Base-by-base conservation (phyloP, 805 yeast species). In the Cyberlindnera veronae region DNA sequence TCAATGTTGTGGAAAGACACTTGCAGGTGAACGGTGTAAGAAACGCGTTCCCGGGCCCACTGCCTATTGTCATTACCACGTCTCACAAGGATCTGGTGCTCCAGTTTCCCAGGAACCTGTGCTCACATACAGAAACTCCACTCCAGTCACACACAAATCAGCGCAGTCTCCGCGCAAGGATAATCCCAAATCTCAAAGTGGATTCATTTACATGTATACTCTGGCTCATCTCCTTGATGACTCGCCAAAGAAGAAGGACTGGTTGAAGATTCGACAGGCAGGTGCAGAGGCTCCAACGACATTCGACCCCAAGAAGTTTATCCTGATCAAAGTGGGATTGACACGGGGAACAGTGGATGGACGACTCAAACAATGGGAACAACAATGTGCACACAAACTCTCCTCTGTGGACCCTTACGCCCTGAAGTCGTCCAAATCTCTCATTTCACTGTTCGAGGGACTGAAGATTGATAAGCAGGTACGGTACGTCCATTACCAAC, bases 351-450 rank as follows among this genome's bases (percentile, higher is more conserved):
- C 36, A 0, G 61, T 57, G 0, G 5, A 7, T 2, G 42, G 35
- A 4, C 36, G 61, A 22, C 20, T 57, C 11, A 32, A 29, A 9
- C 55, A 57, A 33, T 57, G 61, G 61, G 54, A 55, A 26, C n/a
- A 13, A 1, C 47, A 54, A 30, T 57, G 61, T 28, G 41, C 44
- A 1, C 60, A 55, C 22, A 44, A 42, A 10, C 38, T 57, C 3
- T 12, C 14, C 0, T 20, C 45, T 1, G 27, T 55, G 1, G 44
- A 46, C 15, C 60, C 59, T 12, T 38, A 39, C 17, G 15, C 14
- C 12, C 22, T 39, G 3, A 32, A 24, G 12, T n/a, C 18, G 6
- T 29, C 26, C 14, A 34, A 30, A 13, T 34, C 44, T 2, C 30
- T 50, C 6, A 6, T 19, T 3, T 16, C 37, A 3, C 8, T 45